Conservation (phyloP, 345 rosid genomes). For the Euphorbia peplus region DNA sequence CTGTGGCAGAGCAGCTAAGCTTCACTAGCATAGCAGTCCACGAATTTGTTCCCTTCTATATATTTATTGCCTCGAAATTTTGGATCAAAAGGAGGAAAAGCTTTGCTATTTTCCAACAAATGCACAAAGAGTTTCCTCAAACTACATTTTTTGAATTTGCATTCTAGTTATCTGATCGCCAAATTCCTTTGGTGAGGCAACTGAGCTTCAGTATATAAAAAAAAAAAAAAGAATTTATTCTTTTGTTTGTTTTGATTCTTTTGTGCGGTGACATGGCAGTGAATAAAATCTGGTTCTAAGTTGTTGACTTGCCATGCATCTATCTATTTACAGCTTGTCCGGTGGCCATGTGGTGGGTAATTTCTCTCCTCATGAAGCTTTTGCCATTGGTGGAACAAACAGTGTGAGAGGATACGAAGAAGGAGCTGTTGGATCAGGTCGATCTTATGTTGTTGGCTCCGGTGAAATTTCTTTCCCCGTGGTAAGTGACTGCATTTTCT, state of each 20-base stretch:
- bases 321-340: conserved; percentile 52
- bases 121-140: no score
- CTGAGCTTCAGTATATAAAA: no score
- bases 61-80: no score
- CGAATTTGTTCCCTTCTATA: not conserved
- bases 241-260: conserved; percentile 7
- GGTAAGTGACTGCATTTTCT: conserved; percentile 45
- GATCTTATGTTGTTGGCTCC: conserved; percentile 81
- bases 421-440: conserved; percentile 94
- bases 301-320: conserved; percentile 17
- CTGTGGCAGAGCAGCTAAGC: not conserved
- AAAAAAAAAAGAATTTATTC: not conserved
- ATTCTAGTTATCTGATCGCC: no score
- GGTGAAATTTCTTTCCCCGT: conserved; percentile 83
- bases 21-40: not conserved
- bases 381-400: conserved; percentile 89
- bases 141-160: no score
- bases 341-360: conserved; percentile 88
- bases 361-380: conserved; percentile 93
- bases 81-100: no score
- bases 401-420: conserved; percentile 98
- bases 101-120: no score
- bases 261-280: not conserved
- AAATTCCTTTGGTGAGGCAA: no score
- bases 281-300: conserved; percentile 10